phyloP scores from a whole-genome alignment of 306 rosid genomes.

The Sphenostylis stenocarpa region DNA sequence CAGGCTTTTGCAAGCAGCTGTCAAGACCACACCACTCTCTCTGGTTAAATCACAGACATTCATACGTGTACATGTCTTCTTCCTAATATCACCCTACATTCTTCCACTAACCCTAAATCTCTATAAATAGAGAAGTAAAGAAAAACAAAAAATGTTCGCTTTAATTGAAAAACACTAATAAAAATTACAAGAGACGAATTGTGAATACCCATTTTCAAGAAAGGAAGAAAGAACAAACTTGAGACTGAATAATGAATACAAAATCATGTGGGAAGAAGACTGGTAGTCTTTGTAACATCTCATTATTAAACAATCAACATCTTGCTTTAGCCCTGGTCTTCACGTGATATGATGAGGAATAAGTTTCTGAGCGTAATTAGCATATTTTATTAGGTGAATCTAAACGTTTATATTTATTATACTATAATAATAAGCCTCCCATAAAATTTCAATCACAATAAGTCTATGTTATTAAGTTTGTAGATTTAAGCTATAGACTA shows the following conservation, averaged over 20 bases:
- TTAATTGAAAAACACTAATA: too few species aligned
- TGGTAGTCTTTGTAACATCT: slow-evolving; percentile 23
- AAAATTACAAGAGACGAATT: too few species aligned
- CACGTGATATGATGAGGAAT: slow-evolving; percentile 41
- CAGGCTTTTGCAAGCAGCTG: slow-evolving; percentile 28
- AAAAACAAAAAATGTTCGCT: too few species aligned
- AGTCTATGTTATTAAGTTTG: background rate
- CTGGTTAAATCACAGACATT: background rate
- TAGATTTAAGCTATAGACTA: background rate
- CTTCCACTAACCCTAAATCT: too few species aligned
- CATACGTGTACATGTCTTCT: background rate
- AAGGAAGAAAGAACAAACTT: background rate
- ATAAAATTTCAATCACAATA: background rate
- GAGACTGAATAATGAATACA: slow-evolving; percentile 6
- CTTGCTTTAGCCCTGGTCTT: slow-evolving; percentile 31
- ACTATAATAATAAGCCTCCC: background rate
- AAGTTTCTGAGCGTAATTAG: background rate
- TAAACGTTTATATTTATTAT: background rate
- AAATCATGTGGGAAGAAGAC: slow-evolving; percentile 20
- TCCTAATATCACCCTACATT: background rate
- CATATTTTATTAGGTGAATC: slow-evolving; percentile 33
- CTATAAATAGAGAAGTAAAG: too few species aligned
- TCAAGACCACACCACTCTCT: slow-evolving; percentile 1
- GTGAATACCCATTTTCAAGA: too few species aligned
- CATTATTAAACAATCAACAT: slow-evolving; percentile 46